phyloP scores from a whole-genome alignment of 73 alveolate genomes.

The Durusdinium trenchii region DNA sequence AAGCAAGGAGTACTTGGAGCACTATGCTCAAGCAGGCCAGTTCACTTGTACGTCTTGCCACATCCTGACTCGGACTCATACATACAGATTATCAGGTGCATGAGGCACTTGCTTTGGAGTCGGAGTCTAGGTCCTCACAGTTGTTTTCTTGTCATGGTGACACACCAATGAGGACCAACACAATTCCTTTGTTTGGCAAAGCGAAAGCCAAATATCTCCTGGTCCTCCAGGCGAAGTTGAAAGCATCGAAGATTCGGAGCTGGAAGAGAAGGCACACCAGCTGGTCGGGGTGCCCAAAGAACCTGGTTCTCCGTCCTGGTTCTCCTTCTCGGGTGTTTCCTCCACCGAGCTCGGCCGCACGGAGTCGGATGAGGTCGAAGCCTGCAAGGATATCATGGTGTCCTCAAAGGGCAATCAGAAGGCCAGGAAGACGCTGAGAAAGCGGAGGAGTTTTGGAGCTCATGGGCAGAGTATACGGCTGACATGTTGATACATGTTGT shows the following conservation, averaged over 20 bases:
- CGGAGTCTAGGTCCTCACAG: background rate
- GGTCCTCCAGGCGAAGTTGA: background rate
- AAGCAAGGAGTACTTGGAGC: conserved; percentile 43
- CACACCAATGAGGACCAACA: background rate
- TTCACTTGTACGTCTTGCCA: background rate
- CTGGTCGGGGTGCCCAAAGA: background rate
- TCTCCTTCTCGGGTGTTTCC: no score
- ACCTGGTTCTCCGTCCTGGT: no score
- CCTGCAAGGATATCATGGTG: conserved; percentile 64
- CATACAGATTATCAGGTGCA: background rate
- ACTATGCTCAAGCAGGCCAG: conserved; percentile 37
- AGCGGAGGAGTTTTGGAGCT: background rate
- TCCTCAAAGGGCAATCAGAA: background rate
- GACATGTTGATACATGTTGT: no score
- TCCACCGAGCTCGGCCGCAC: no score
- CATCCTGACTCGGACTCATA: no score
- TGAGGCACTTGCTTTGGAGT: background rate
- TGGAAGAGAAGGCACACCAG: background rate
- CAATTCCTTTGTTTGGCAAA: no score
- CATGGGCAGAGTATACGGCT: no score
- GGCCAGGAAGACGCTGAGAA: background rate
- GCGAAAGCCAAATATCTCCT: background rate
- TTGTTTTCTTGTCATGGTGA: background rate
- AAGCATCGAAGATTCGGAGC: background rate
- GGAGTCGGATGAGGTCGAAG: conserved; percentile 32